Base-by-base conservation (phyloP, 768 basidiomycete species). In the Amanita exitialis region DNA sequence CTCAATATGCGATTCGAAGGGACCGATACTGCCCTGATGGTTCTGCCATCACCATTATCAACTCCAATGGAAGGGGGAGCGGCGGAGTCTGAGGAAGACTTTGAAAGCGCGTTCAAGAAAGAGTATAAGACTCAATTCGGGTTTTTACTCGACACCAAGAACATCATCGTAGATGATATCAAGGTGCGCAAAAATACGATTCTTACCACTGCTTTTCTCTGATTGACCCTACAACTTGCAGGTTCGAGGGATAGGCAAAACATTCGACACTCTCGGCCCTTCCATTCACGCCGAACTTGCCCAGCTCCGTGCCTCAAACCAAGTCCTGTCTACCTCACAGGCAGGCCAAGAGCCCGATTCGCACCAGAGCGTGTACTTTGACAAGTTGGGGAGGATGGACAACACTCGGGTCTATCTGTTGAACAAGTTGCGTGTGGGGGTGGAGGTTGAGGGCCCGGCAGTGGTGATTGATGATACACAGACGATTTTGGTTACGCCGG, bases 391-490 rank as follows among this genome's bases (percentile, higher is more conserved):
- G 3, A 74, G 93, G 18, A 77, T 90, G 34, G 66, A 79, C 35
- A 75, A 88, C 54, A 89, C 88, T 0, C 93, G 92, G 0, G 85
- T 97, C 21, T 95, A 75, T 64, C 60, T 83, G 58, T 68, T 97
- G 54, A 79, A 78, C 38, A 67, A 70, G 12, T 66, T 97, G 52
- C 70, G 68, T 0, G 69, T 82, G 10, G 93, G 92, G 3, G 85
- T 91, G 51, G 69, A 73, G 36, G 70, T 95, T 23, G 66, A 76
- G 39, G 95, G 94, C 6, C 93, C 95, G 7, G 90, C 92, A 32
- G 85, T 97, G 79, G 85, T 98, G 54, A 89, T 96, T 59, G 94
- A 98, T 65, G 74, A 90, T 57, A 97, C 94, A 18, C 95, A 96
- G 70, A 96, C 94, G 20, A 90, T 97, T 54, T 86, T 98, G 28